phyloP scores from a whole-genome alignment of 306 rosid genomes.

The Cajanus cajan region DNA sequence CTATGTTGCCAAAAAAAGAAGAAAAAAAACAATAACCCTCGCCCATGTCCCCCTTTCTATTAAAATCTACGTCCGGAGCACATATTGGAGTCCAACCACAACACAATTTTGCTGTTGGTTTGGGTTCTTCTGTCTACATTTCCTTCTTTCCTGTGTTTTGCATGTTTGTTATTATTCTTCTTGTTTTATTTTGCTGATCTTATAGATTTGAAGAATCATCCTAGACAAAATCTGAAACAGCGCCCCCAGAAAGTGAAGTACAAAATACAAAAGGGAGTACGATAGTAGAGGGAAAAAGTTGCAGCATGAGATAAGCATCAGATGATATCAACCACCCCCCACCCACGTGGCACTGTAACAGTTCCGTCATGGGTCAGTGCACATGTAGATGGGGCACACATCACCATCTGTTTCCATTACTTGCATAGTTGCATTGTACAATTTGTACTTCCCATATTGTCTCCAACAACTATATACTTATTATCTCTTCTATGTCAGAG shows the following conservation, averaged over 20 bases:
- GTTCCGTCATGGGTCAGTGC: slow-evolving; percentile 4
- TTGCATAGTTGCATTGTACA: background rate
- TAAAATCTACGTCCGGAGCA: background rate
- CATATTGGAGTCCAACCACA: background rate
- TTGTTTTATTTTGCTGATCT: background rate
- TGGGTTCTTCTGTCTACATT: background rate
- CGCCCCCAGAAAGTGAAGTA: background rate
- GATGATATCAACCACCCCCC: background rate
- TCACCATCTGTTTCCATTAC: slow-evolving; percentile 19
- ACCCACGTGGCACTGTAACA: slow-evolving; percentile 30
- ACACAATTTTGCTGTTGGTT: background rate
- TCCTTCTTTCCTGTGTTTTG: background rate
- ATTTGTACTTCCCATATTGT: slow-evolving; percentile 12
- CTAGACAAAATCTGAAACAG: slow-evolving; percentile 16
- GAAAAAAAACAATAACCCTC: background rate
- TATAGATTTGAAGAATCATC: background rate
- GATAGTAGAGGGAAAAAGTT: background rate
- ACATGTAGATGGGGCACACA: slow-evolving; percentile 20
- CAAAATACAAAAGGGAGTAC: slow-evolving; percentile 23
- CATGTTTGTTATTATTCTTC: background rate
- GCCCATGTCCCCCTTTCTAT: background rate
- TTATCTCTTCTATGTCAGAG: background rate
- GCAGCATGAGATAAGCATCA: background rate
- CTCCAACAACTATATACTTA: slow-evolving; percentile 27
- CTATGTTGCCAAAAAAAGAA: background rate